Base-by-base conservation (phyloP, 768 basidiomycete genomes). In the Mycena albidolilacea region DNA sequence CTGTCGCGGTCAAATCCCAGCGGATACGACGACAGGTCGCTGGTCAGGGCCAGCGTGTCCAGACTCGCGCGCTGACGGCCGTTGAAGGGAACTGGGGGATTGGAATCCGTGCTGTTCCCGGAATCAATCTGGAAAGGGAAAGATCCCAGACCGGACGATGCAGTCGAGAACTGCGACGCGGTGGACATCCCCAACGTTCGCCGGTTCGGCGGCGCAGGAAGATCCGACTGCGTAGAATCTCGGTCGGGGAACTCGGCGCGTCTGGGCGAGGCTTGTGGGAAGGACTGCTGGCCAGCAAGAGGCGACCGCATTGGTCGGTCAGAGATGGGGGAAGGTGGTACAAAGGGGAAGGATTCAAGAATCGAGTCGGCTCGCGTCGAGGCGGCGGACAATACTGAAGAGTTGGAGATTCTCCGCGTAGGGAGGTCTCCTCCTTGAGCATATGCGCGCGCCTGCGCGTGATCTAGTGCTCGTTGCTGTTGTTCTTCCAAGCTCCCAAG, bases 311-410 rank as follows among this genome's bases (percentile, higher is more conserved):
- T 84, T 11, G 94, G 94, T 65, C 92, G 87, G 75, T 93, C 90
- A n/a, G 94, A 95, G 71, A 96, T 95, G 7, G 95, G 95, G 9
- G 94, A 95, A 1, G 95, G 95, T 30, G 95, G 95, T 10, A 96
- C 94, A 79, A 96, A 95, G 44, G 93, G 94, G 86, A 96, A 96
- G 15, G 90, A 92, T 81, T 95, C 95, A 37, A 96, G 86, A 75
- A 96, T 94, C 4, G 94, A 95, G 79, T 96, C 94, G 37, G 94
- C 93, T 61, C 89, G 88, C 3, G 92, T 92, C 11, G 93, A 93
- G 15, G 92, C 84, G 14, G 89, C 89, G 41, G 91, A 92, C 69
- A 91, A 81, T 60, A 90, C 88, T 39, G 93, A 95, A 7, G 90
- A 89, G 69, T 87, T 89, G 7, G 94, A 92, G 73, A 89, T 86